phyloP scores from a whole-genome alignment of 2,329 filamentous ascomycete species.

The Aspergillus luchuensis region DNA sequence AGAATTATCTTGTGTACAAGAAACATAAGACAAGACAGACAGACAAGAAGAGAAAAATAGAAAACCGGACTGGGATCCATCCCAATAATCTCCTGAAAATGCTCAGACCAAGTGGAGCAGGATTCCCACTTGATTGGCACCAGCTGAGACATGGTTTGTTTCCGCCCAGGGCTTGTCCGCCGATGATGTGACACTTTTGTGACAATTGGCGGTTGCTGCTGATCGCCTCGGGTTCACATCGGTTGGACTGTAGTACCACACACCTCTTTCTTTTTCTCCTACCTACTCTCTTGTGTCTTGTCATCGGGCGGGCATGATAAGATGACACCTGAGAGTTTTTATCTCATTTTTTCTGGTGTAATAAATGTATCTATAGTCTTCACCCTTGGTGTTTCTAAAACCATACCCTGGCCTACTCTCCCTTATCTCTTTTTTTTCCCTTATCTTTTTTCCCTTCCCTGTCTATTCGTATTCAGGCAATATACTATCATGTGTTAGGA shows the following conservation, averaged over 20 bases:
- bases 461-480: too few relatives aligned
- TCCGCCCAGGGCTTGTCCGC: constrained; percentile 25
- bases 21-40: too few relatives aligned
- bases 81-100: constrained; percentile 20
- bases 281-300: background rate
- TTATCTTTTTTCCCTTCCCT: too few relatives aligned
- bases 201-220: constrained; percentile 15
- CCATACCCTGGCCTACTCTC: too few relatives aligned
- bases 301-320: background rate
- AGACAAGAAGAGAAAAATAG: background rate
- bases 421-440: too few relatives aligned
- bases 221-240: background rate
- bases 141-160: constrained; percentile 39
- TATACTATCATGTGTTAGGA: too few relatives aligned
- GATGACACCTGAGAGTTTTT: background rate
- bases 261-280: background rate
- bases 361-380: too few relatives aligned
- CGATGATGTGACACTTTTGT: constrained; percentile 27
- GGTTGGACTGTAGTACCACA: background rate
- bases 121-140: constrained; percentile 22
- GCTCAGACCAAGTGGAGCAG: constrained; percentile 19
- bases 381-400: too few relatives aligned
- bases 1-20: too few relatives aligned
- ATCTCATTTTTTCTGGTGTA: too few relatives aligned
- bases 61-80: background rate